Conservation (phyloP, 306 rosid genomes). For the Prunus davidiana region DNA sequence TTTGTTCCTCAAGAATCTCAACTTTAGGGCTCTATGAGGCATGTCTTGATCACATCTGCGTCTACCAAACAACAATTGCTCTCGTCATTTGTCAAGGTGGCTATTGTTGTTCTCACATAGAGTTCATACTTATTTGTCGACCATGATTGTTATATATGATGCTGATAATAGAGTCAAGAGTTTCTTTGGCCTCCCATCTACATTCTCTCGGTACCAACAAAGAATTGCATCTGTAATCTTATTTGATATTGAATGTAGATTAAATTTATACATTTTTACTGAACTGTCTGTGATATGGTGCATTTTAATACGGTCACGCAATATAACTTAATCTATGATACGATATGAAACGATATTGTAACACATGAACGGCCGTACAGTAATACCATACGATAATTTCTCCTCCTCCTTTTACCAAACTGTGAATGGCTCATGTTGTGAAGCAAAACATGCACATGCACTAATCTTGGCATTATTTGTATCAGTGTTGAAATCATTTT, state of each 20-base stretch:
- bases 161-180: not conserved
- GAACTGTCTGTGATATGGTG: not conserved
- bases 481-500: no score
- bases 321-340: no score
- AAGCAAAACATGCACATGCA: not conserved
- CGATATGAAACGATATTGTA: no score
- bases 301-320: not conserved
- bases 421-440: not conserved
- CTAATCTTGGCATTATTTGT: no score
- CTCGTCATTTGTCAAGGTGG: not conserved
- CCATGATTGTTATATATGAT: not conserved
- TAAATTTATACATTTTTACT: not conserved
- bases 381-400: no score
- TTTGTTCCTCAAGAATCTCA: conserved; percentile 13
- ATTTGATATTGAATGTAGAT: not conserved
- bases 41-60: conserved; percentile 7
- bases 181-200: not conserved
- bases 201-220: not conserved
- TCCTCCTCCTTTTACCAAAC: not conserved
- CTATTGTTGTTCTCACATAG: conserved; percentile 7
- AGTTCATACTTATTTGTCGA: conserved; percentile 13
- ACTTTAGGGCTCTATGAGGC: not conserved
- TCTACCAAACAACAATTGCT: not conserved
- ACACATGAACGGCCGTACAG: no score
- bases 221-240: not conserved